phyloP scores from a whole-genome alignment of 2,329 filamentous ascomycete species.

The Colletotrichum melonis region DNA sequence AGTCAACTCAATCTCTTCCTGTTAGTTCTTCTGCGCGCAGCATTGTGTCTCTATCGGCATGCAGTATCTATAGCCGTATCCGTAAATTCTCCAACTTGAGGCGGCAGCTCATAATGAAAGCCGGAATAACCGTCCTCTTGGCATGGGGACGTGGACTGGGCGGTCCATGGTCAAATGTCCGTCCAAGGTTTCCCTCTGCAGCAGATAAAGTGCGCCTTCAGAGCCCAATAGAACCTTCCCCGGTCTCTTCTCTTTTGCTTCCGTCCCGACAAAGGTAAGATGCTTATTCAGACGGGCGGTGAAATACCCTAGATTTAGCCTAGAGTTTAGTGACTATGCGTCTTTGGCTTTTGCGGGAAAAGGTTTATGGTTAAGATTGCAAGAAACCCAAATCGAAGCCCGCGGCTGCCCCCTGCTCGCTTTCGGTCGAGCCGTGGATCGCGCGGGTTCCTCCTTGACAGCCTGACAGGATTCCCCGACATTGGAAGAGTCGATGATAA shows the following conservation, averaged over 20 bases:
- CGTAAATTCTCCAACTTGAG: not conserved
- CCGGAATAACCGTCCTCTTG: not conserved
- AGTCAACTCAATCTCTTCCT: not conserved
- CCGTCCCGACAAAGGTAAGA: conserved; percentile 18
- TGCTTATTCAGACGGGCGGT: conserved; percentile 26
- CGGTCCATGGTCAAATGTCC: not conserved
- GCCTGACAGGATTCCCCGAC: conserved; percentile 6
- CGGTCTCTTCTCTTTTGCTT: not conserved
- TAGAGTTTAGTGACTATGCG: not conserved
- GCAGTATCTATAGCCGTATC: too few species aligned
- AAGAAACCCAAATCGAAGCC: not conserved
- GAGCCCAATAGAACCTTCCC: not conserved
- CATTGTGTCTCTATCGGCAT: not conserved
- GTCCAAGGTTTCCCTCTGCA: conserved; percentile 12
- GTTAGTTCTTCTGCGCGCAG: not conserved
- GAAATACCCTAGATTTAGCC: not conserved
- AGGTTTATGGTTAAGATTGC: conserved; percentile 26
- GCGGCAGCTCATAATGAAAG: not conserved
- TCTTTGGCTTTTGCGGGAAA: not conserved
- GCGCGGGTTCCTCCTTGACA: not conserved
- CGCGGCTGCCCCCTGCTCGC: not conserved
- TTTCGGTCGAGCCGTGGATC: not conserved
- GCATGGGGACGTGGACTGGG: not conserved
- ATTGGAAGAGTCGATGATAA: not conserved
- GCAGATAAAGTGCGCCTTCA: conserved; percentile 16